A percentile compares a stretch with the other conserved stretches of the same genome.
These are phyloP conservation scores for Magnusiomyces suaveolens DNA, from an alignment of 1,139 yeast species.

Conservation along the genomic window DNA sequence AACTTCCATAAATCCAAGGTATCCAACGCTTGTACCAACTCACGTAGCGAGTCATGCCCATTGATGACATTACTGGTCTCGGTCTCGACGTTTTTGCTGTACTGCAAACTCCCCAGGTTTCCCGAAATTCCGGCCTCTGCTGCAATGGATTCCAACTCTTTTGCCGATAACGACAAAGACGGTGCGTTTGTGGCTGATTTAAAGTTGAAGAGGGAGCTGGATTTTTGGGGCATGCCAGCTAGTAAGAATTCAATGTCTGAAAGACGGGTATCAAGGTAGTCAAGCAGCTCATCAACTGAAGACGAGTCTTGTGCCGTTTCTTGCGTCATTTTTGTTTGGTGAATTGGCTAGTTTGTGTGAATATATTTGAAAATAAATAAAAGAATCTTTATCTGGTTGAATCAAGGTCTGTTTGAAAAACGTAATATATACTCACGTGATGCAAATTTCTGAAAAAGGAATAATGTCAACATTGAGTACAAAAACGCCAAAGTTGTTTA, in stretches of 20 bases:
- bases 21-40: not conserved
- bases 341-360: too few species aligned
- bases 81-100: not conserved
- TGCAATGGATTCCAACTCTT: not conserved
- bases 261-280: not conserved
- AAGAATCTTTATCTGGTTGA: too few species aligned
- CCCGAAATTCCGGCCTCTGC: not conserved
- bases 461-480: too few species aligned
- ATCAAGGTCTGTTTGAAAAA: too few species aligned
- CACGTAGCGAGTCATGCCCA: not conserved
- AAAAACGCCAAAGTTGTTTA: too few species aligned
- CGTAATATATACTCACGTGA: too few species aligned
- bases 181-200: not conserved
- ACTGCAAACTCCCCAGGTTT: not conserved
- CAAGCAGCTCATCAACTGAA: not conserved
- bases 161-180: not conserved
- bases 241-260: conserved; percentile 1
- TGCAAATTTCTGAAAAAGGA: too few species aligned
- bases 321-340: not conserved
- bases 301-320: not conserved
- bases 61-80: not conserved
- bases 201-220: not conserved
- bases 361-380: too few species aligned
- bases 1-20: not conserved
- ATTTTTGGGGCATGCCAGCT: not conserved